Percentiles rank a stretch among this genome's conserved stretches.
These are phyloP conservation scores for Lactuca saligna DNA, from an alignment of 129 eudicot species.

Conservation along the genomic window DNA sequence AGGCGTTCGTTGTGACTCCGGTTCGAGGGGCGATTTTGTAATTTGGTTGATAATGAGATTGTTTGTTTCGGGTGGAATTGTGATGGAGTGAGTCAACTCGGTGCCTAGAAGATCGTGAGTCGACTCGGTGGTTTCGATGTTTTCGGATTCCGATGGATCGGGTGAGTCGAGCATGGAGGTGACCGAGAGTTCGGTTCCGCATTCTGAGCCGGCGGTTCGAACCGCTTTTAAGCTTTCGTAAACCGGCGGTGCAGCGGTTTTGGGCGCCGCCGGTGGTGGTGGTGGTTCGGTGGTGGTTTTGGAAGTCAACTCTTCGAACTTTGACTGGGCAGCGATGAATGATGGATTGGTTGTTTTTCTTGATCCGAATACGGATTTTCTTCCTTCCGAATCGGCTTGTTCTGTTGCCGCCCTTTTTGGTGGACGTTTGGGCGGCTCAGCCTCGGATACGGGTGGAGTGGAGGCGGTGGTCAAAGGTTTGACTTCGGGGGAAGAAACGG, in stretches of 20 bases:
- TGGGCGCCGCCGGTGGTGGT: conserved; percentile 15
- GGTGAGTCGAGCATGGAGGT: conserved; percentile 93
- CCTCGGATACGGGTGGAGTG: conserved; percentile 32
- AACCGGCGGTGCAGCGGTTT: not conserved
- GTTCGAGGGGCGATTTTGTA: conserved; percentile 30
- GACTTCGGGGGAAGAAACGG: conserved; percentile 25
- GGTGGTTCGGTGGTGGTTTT: conserved; percentile 22
- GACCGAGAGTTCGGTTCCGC: conserved; percentile 87
- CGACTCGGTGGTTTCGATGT: conserved; percentile 32
- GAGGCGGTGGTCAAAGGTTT: conserved; percentile 21
- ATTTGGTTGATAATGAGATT: conserved; percentile 12
- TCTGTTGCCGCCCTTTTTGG: conserved; percentile 43
- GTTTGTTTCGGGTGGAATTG: conserved; percentile 34
- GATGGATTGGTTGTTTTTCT: conserved; percentile 65
- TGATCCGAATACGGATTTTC: conserved; percentile 46
- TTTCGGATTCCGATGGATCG: conserved; percentile 59
- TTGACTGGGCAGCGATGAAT: conserved; percentile 77
- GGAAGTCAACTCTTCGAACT: conserved; percentile 63
- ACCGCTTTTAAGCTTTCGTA: conserved; percentile 38
- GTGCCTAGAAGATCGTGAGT: conserved; percentile 32
- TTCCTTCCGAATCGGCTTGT: conserved; percentile 54
- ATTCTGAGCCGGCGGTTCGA: conserved; percentile 61
- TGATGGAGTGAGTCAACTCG: conserved; percentile 35
- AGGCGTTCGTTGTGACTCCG: conserved; percentile 60
- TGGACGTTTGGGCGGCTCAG: conserved; percentile 40